Percentiles rank a stretch among this genome's conserved stretches.
Evolutionary conservation across 2,329 filamentous ascomycete species (phyloP).

Genomic region (Trichophyton benhamiae): DNA sequence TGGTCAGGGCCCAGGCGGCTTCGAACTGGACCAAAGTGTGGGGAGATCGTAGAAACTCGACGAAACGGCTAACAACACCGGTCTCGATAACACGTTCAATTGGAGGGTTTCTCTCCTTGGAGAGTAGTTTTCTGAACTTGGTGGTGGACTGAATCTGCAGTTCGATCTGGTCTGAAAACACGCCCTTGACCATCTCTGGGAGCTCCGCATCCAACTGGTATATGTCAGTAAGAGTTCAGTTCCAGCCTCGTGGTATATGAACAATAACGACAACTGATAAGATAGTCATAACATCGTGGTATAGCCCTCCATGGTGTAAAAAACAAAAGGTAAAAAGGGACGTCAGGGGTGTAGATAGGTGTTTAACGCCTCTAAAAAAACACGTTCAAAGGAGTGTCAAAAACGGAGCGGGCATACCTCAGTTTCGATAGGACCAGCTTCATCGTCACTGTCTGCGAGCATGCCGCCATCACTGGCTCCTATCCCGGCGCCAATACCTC

Average conservation of each 20-base stretch:
- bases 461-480: constrained; percentile 56
- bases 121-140: constrained; percentile 94
- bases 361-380: background rate
- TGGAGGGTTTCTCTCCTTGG: constrained; percentile 96
- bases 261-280: background rate
- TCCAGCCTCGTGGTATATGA: too few relatives aligned
- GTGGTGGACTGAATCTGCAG: constrained; percentile 94
- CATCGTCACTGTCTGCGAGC: constrained; percentile 93
- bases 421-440: constrained; percentile 83
- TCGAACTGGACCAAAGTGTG: constrained; percentile 98
- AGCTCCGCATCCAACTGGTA: constrained; percentile 87
- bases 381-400: too few relatives aligned
- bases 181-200: constrained; percentile 92
- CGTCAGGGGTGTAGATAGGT: background rate
- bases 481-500: constrained; percentile 67
- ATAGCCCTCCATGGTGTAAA: background rate
- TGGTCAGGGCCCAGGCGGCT: constrained; percentile 96
- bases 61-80: constrained; percentile 90
- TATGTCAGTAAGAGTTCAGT: background rate
- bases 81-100: constrained; percentile 99
- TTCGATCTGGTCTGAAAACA: constrained; percentile 98
- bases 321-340: too few relatives aligned
- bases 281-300: background rate
- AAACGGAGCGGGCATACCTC: constrained; percentile 57
- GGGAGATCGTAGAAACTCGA: constrained; percentile 94